A percentile compares a stretch with the other conserved stretches of the same genome.
Evolutionary conservation across 805 yeast species (phyloP).

Genomic region (Priceomyces melissophilus): DNA sequence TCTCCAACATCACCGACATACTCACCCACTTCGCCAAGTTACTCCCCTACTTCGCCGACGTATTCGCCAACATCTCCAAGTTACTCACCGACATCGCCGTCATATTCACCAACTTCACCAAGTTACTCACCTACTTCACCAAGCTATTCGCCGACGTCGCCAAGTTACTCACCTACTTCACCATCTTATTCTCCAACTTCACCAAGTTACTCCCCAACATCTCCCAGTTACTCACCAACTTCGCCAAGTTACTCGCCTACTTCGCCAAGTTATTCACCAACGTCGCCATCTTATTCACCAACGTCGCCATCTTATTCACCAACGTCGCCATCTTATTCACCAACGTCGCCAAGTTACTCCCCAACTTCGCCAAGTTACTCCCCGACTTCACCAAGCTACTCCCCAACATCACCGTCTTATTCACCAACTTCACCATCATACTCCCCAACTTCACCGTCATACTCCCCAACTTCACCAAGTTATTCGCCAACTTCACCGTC

Average conservation of each 20-base stretch:
- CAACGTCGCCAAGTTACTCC: slow-evolving; percentile 66
- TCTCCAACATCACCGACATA: slow-evolving; percentile 58
- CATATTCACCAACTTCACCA: slow-evolving; percentile 69
- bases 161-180: slow-evolving; percentile 74
- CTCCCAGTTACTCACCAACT: slow-evolving; percentile 63
- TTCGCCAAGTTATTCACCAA: slow-evolving; percentile 75
- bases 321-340: slow-evolving; percentile 65
- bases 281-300: slow-evolving; percentile 67
- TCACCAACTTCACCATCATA: slow-evolving; percentile 77
- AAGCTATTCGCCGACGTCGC: slow-evolving; percentile 64
- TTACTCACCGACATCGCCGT: slow-evolving; percentile 74
- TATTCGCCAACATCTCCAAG: slow-evolving; percentile 61
- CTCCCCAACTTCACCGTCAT: slow-evolving; percentile 67
- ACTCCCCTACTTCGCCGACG: slow-evolving; percentile 72
- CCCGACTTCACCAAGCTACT: slow-evolving; percentile 76
- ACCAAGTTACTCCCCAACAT: slow-evolving; percentile 57
- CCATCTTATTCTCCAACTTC: slow-evolving; percentile 78
- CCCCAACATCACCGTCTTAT: slow-evolving; percentile 69
- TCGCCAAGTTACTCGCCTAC: slow-evolving; percentile 74
- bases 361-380: slow-evolving; percentile 71
- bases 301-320: slow-evolving; percentile 82
- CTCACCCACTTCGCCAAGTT: slow-evolving; percentile 64
- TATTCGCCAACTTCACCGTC: slow-evolving; percentile 42
- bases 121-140: slow-evolving; percentile 50
- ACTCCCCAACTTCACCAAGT: slow-evolving; percentile 58